A percentile compares a stretch with the other conserved stretches of the same genome.
Evolutionary conservation across 2,329 filamentous ascomycete genomes (phyloP).

Genomic region (Cladosporium sp.): DNA sequence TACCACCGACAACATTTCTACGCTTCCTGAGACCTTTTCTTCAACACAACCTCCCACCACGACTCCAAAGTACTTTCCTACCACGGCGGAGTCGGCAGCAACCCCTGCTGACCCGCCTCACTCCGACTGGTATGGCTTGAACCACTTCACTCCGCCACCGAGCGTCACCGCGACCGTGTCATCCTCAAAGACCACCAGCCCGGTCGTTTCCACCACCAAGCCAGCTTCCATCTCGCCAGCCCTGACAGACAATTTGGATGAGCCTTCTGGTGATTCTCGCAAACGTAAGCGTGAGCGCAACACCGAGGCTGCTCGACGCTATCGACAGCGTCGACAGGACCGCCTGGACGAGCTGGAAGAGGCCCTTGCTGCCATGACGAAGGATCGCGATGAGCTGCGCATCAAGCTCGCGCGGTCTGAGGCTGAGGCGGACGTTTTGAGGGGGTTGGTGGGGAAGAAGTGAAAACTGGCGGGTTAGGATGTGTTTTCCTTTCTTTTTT

Average conservation of each 20-base stretch:
- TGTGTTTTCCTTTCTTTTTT: neutral
- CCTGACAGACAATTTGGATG: slow-evolving; percentile 7
- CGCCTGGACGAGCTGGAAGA: slow-evolving; percentile 60
- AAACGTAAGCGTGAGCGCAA: slow-evolving; percentile 60
- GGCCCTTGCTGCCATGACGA: slow-evolving; percentile 54
- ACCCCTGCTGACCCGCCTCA: neutral
- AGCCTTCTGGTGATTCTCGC: slow-evolving; percentile 12
- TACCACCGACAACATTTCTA: neutral
- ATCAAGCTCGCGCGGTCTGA: slow-evolving; percentile 61
- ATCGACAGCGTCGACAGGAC: slow-evolving; percentile 67
- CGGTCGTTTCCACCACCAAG: neutral
- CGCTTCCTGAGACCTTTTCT: neutral
- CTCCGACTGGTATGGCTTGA: neutral
- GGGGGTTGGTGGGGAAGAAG: slow-evolving; percentile 22
- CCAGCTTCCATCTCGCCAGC: neutral
- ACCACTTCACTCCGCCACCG: slow-evolving; percentile 5
- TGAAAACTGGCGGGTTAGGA: neutral
- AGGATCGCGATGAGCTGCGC: slow-evolving; percentile 61
- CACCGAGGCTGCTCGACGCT: slow-evolving; percentile 67
- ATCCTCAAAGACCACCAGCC: slow-evolving; percentile 7
- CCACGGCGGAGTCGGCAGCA: neutral
- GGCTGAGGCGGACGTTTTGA: slow-evolving; percentile 59
- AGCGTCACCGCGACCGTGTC: slow-evolving; percentile 2
- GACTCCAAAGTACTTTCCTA: neutral
- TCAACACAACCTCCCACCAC: slow-evolving; percentile 3